These are phyloP conservation scores for Marasmius tenuissimus DNA, from an alignment of 1,284 basidiomycete genomes.

Conservation along the genomic window DNA sequence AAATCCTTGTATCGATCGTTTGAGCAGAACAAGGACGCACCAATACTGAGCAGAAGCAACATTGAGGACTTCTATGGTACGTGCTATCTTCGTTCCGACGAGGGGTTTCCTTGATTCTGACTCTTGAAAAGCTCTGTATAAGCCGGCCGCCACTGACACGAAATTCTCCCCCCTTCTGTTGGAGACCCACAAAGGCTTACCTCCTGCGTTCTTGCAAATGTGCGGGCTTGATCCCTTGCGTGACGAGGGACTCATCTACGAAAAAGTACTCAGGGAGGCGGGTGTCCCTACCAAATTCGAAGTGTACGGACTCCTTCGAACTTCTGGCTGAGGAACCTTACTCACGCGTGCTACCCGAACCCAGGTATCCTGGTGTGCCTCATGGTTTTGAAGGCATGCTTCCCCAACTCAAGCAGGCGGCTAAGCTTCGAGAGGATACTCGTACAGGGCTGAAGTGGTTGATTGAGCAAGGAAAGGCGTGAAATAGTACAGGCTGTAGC, in stretches of 20 bases:
- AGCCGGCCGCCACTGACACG: slow-evolving; percentile 1
- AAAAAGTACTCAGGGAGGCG: slow-evolving; percentile 6
- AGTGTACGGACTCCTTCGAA: slow-evolving; percentile 2
- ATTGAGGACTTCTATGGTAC: neutral
- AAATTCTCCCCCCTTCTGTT: slow-evolving; percentile 7
- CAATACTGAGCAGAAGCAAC: neutral
- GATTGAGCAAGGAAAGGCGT: neutral
- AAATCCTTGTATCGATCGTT: slow-evolving; percentile 7
- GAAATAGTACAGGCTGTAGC: too few species aligned
- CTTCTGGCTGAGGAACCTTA: neutral
- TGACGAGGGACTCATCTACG: slow-evolving; percentile 14
- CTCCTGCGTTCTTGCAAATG: slow-evolving; percentile 9
- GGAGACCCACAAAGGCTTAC: slow-evolving; percentile 6
- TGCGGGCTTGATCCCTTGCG: slow-evolving; percentile 15
- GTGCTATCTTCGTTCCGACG: neutral
- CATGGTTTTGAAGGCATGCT: neutral
- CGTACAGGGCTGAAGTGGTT: neutral
- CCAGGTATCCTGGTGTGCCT: neutral
- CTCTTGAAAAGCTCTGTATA: neutral
- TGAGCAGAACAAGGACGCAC: slow-evolving; percentile 13
- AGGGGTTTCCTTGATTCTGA: neutral
- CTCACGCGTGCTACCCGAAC: too few species aligned
- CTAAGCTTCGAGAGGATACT: neutral
- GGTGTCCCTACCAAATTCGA: slow-evolving; percentile 11
- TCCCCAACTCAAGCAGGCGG: neutral